phyloP scores from a whole-genome alignment of 2,329 filamentous ascomycete species.

The Trichophaea hybrida region DNA sequence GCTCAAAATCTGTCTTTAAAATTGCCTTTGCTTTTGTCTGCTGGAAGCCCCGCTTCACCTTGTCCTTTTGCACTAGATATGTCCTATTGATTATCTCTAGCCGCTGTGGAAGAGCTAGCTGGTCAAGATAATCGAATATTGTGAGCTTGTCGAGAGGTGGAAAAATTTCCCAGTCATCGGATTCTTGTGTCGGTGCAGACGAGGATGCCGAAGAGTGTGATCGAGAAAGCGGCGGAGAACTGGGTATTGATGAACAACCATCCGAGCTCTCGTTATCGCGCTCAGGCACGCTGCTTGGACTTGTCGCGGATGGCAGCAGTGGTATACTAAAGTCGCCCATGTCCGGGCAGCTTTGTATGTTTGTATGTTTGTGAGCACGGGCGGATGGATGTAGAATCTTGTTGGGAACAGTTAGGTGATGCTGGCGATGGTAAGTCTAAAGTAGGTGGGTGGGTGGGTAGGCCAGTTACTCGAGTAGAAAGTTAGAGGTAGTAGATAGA shows the following conservation, averaged over 20 bases:
- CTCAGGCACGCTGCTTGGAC: neutral
- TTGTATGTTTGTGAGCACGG: neutral
- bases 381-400: neutral
- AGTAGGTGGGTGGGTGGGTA: no score
- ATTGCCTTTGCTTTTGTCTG: conserved; percentile 79
- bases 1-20: conserved; percentile 36
- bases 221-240: conserved; percentile 19
- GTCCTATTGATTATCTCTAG: conserved; percentile 81
- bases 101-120: conserved; percentile 74
- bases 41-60: conserved; percentile 58
- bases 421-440: no score
- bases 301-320: neutral
- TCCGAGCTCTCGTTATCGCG: neutral
- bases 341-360: neutral
- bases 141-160: conserved; percentile 75
- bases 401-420: no score
- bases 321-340: conserved; percentile 3
- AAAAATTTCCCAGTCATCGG: conserved; percentile 21
- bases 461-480: no score
- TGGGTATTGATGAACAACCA: conserved; percentile 5
- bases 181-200: conserved; percentile 6
- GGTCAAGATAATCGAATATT: conserved; percentile 86
- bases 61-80: conserved; percentile 67
- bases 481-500: no score
- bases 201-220: conserved; percentile 16